Percentiles rank a stretch among this genome's conserved stretches.
These are phyloP conservation scores for Pseudogymnoascus verrucosus DNA, from an alignment of 2,329 filamentous ascomycete species.

Conservation along the genomic window DNA sequence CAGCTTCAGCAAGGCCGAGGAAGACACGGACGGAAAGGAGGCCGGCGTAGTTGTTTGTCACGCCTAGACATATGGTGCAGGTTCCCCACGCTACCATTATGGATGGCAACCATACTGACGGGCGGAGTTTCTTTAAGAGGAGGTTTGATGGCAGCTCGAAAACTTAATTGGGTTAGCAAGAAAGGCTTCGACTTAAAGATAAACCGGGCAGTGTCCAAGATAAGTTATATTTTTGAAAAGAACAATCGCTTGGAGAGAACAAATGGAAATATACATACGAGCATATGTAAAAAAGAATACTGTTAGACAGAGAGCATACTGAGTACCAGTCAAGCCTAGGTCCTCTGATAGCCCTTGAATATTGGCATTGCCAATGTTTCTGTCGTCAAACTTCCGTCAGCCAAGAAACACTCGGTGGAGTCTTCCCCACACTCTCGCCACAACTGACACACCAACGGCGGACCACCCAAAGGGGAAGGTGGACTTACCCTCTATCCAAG, in stretches of 20 bases:
- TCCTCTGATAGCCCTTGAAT: conserved; percentile 13
- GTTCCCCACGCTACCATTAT: conserved; percentile 60
- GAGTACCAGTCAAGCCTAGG: conserved; percentile 11
- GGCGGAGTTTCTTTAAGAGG: conserved; percentile 34
- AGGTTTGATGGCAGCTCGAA: conserved; percentile 25
- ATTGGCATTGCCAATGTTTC: conserved; percentile 52
- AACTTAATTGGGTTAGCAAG: neutral
- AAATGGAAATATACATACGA: neutral
- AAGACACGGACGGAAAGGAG: conserved; percentile 39
- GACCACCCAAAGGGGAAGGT: neutral
- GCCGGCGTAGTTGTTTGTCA: conserved; percentile 56
- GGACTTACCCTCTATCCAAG: conserved; percentile 45
- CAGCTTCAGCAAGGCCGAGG: conserved; percentile 19
- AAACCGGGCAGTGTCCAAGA: neutral
- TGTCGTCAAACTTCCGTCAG: conserved; percentile 35
- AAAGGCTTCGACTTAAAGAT: neutral
- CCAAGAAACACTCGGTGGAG: neutral
- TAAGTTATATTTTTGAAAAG: neutral
- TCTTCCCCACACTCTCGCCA: neutral
- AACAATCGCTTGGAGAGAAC: neutral
- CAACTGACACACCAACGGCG: neutral
- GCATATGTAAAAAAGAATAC: conserved; percentile 47
- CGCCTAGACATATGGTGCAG: conserved; percentile 60
- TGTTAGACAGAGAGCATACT: conserved; percentile 30
- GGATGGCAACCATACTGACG: conserved; percentile 55